phyloP scores from a whole-genome alignment of 108 stramenopile species.

The Schizochytrium sp. region DNA sequence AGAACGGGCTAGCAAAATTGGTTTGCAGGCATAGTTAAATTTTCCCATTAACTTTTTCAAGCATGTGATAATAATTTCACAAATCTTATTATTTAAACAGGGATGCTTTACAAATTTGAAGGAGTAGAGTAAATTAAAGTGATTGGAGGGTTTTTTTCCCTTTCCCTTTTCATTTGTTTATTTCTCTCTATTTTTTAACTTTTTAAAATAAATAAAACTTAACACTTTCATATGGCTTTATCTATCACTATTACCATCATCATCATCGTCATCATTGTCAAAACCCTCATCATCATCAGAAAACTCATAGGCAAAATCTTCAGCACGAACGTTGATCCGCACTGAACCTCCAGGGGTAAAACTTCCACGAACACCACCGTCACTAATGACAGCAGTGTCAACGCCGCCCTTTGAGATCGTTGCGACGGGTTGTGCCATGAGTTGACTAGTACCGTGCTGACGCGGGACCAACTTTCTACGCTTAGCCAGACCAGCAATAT shows the following conservation, averaged over 20 bases:
- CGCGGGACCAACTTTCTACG: neutral
- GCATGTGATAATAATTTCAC: neutral
- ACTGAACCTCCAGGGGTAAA: conserved; percentile 50
- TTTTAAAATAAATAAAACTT: neutral
- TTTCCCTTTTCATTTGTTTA: neutral
- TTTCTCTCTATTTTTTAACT: neutral
- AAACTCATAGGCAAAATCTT: conserved; percentile 24
- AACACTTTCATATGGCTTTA: neutral
- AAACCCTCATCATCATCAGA: conserved; percentile 47
- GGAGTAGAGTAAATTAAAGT: neutral
- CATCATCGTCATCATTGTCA: conserved; percentile 40
- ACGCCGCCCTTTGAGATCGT: neutral
- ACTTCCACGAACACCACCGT: neutral
- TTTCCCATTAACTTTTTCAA: too few species aligned
- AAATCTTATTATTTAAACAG: neutral
- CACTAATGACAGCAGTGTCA: neutral
- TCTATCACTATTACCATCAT: neutral
- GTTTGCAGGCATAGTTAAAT: too few species aligned
- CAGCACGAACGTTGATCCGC: neutral
- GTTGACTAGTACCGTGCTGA: neutral
- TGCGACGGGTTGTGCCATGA: neutral
- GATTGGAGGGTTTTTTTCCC: neutral
- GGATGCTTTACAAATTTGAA: neutral
- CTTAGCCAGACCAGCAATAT: conserved; percentile 38
- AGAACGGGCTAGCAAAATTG: too few species aligned